Percentiles rank a stretch among this genome's conserved stretches.
phyloP scores from a whole-genome alignment of 148 eudicot genomes.

The Vaccinium vitisidaea region DNA sequence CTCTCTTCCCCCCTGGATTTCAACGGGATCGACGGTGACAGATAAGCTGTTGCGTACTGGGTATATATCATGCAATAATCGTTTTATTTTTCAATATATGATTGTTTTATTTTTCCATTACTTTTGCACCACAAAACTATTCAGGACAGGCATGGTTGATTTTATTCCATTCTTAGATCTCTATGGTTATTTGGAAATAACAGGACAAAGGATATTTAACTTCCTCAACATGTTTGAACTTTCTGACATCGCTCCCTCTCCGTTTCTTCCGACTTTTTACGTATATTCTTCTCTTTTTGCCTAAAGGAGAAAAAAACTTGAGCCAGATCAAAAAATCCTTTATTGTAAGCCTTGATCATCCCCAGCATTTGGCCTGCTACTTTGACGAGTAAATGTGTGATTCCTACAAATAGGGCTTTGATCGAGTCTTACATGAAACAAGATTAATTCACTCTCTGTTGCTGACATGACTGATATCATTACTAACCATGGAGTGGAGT shows the following conservation, averaged over 20 bases:
- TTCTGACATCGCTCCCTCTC: background rate
- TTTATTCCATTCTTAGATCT: too few species aligned
- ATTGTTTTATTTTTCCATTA: background rate
- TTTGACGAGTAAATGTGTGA: too few species aligned
- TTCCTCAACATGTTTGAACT: background rate
- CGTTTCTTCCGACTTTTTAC: background rate
- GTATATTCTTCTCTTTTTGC: background rate
- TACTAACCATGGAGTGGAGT: too few species aligned
- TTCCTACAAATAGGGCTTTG: too few species aligned
- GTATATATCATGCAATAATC: background rate
- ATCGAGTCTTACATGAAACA: too few species aligned
- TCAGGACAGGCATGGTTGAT: too few species aligned
- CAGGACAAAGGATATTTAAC: background rate
- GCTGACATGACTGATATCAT: background rate
- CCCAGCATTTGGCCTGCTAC: too few species aligned
- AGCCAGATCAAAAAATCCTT: too few species aligned
- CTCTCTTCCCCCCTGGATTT: background rate
- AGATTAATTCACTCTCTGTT: too few species aligned
- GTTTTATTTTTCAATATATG: background rate
- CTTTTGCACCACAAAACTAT: background rate
- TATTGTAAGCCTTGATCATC: too few species aligned
- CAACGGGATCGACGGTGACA: background rate
- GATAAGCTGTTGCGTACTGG: background rate
- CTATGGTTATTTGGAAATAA: too few species aligned
- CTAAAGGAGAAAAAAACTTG: too few species aligned